Conservation (phyloP, 306 rosid genomes). For the Chamaecrista fasciculata region DNA sequence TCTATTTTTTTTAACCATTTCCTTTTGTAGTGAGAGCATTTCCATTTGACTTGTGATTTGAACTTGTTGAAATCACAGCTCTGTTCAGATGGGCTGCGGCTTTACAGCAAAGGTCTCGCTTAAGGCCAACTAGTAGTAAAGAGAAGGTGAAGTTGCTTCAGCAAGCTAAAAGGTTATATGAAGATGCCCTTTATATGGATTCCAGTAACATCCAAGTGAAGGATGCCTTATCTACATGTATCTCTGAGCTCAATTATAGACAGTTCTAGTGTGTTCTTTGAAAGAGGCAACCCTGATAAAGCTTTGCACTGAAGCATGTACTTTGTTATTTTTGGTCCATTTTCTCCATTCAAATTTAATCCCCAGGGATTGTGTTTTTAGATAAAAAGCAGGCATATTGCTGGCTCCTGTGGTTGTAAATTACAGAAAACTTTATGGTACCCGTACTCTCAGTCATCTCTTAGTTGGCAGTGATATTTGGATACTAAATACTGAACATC, state of each 20-base stretch:
- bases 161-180: conserved; percentile 82
- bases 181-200: conserved; percentile 79
- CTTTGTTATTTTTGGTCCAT: not conserved
- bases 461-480: not conserved
- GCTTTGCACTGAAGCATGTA: not conserved
- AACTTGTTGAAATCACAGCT: conserved; percentile 49
- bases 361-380: not conserved
- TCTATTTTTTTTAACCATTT: not conserved
- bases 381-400: not conserved
- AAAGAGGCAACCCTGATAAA: not conserved
- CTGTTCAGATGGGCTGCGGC: conserved; percentile 86
- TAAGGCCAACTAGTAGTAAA: conserved; percentile 74
- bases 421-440: not conserved
- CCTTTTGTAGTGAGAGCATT: not conserved
- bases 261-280: conserved; percentile 32
- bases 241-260: conserved; percentile 63
- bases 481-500: not conserved
- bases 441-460: not conserved
- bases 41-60: conserved; percentile 14
- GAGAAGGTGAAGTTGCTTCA: conserved; percentile 80
- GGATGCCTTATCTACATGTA: conserved; percentile 70
- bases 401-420: not conserved
- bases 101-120: conserved; percentile 85
- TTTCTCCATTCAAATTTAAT: not conserved
- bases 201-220: conserved; percentile 65